Percentiles rank a stretch among this genome's conserved stretches.
Evolutionary conservation across 2,329 filamentous ascomycete genomes (phyloP).

Genomic region (Fusarium sp.): DNA sequence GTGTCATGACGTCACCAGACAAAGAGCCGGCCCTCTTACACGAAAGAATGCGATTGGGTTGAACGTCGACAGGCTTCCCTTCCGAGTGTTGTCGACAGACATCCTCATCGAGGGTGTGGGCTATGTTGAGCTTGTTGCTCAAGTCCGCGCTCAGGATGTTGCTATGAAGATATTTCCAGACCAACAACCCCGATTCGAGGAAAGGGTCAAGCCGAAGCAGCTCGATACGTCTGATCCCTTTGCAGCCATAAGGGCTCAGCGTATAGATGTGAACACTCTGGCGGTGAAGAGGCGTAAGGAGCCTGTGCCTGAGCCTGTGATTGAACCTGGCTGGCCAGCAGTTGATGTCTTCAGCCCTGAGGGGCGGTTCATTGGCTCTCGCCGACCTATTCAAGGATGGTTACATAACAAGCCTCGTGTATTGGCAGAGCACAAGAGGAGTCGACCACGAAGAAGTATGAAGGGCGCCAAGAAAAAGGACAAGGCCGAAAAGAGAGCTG

Average conservation of each 20-base stretch:
- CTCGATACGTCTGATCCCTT: constrained; percentile 33
- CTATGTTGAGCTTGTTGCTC: constrained; percentile 88
- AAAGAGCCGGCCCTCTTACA: constrained; percentile 78
- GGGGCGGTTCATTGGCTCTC: constrained; percentile 77
- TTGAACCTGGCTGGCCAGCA: constrained; percentile 66
- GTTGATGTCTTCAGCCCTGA: constrained; percentile 88
- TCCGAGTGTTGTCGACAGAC: constrained; percentile 81
- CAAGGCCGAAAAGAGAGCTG: constrained; percentile 45
- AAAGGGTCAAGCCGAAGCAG: background rate
- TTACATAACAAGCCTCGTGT: constrained; percentile 66
- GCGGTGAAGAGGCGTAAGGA: constrained; percentile 5
- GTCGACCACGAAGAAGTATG: constrained; percentile 75
- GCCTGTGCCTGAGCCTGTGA: constrained; percentile 11
- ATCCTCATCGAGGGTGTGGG: constrained; percentile 91
- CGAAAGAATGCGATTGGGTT: constrained; percentile 68
- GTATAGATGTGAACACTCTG: constrained; percentile 32
- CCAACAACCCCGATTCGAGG: background rate
- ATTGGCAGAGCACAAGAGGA: constrained; percentile 58
- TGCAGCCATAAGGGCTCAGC: constrained; percentile 38
- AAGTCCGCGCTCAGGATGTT: constrained; percentile 71
- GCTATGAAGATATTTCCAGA: constrained; percentile 22
- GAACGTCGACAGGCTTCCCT: constrained; percentile 76
- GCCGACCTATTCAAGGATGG: constrained; percentile 78
- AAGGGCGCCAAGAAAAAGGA: constrained; percentile 62
- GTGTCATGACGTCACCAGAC: constrained; percentile 83